These are phyloP conservation scores for Durotheca rogersii DNA, from an alignment of 495 filamentous ascomycete species.

Conservation along the genomic window DNA sequence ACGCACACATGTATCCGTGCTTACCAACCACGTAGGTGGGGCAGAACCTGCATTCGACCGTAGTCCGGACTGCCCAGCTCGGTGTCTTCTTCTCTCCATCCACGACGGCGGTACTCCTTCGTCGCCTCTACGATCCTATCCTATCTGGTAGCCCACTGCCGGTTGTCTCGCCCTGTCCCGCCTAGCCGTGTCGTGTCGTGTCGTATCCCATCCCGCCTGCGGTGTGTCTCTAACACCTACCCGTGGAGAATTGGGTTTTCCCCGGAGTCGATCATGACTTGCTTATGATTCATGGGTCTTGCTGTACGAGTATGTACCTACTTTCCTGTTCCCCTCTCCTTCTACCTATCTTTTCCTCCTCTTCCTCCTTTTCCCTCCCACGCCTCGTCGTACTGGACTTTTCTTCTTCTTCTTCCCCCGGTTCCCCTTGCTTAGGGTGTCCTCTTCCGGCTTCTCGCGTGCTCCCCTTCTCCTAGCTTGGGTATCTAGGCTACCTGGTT, in stretches of 20 bases:
- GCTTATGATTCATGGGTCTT: constrained; percentile 33
- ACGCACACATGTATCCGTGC: constrained; percentile 7
- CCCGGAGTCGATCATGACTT: constrained; percentile 25
- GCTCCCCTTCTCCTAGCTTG: not conserved
- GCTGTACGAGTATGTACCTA: constrained; percentile 28
- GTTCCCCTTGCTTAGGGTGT: constrained; percentile 6
- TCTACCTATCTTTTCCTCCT: not conserved
- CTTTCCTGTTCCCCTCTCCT: not conserved
- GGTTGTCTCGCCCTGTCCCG: not conserved
- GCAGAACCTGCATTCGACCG: constrained; percentile 16
- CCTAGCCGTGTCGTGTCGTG: not conserved
- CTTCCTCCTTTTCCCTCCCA: constrained; percentile 9
- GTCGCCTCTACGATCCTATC: not conserved
- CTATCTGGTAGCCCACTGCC: not conserved
- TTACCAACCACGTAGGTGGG: constrained; percentile 17
- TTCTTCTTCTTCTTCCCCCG: not conserved
- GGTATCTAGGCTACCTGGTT: too few species aligned
- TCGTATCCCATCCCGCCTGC: not conserved
- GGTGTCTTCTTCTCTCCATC: constrained; percentile 23
- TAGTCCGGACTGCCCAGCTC: constrained; percentile 19
- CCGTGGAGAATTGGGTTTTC: constrained; percentile 19
- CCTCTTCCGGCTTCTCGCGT: constrained; percentile 9
- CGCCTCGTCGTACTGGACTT: not conserved
- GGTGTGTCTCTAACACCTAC: not conserved
- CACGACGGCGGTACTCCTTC: constrained; percentile 9